Base-by-base conservation (phyloP, 257 asterid species). In the Solanum chiquidenum region DNA sequence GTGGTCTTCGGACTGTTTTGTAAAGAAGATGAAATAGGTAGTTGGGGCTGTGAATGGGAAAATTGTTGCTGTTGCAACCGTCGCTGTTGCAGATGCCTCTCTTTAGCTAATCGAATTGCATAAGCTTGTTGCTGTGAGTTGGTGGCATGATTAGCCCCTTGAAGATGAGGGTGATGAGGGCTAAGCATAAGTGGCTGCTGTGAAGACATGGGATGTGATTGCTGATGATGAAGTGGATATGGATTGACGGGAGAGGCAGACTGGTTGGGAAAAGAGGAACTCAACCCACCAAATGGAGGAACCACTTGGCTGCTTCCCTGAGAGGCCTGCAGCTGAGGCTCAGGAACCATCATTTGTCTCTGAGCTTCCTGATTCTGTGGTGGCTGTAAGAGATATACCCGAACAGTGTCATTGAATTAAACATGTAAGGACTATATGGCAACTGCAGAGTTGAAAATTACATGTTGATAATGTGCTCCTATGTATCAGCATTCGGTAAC, bases 31-130 rank as follows among this genome's bases (percentile, higher is more conserved):
- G 98, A 92, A 83, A 92, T 72, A 33, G 98, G 95, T 85, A 90
- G 93, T 76, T 91, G 97, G 84, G 97, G 85, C 89, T 89, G 96
- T 90, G 98, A 86, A 86, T 93, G 90, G 52, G 92, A 92, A 62
- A 93, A 94, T 71, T 91, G 90, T 86, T 93, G 96, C 74, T 90
- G 95, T 60, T 93, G 93, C 68, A 92, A 85, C 79, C 91, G 86
- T 42, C 94, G 96, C 29, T 92, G 96, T 64, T 93, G 95, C 69
- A 92, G 87, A 87, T 94, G 99, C 91, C 96, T 93, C 89, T 95
- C 98, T 91, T 94, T 97, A 73, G 95, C 98, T 84, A 98, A 55
- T 86, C 93, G 98, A 84, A 92, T 86, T 14, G 98, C 97, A 88
- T 92, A 94, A 12, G 95, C 95, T 89, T 93, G 99, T 79, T 94